These are phyloP conservation scores for Scedosporium aurantiacum DNA, from an alignment of 2,329 filamentous ascomycete genomes.

Conservation along the genomic window DNA sequence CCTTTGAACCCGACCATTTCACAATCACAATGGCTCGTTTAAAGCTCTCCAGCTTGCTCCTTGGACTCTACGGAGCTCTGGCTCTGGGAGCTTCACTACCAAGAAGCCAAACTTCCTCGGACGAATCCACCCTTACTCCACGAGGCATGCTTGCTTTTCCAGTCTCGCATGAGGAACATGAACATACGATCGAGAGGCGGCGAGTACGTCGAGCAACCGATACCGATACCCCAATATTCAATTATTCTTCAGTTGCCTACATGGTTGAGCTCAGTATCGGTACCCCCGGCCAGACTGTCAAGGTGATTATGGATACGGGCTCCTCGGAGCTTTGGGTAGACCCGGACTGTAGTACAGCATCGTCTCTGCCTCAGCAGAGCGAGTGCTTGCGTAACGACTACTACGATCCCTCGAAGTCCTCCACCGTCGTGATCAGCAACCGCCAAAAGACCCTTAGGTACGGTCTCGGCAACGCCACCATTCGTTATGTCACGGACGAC, in stretches of 20 bases:
- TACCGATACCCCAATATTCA: conserved; percentile 10
- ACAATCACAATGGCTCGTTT: neutral
- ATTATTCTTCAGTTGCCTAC: conserved; percentile 21
- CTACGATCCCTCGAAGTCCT: conserved; percentile 14
- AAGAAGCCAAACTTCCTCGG: neutral
- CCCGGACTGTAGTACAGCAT: conserved; percentile 20
- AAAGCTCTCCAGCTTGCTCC: neutral
- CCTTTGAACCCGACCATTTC: neutral
- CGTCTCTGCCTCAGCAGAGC: conserved; percentile 8
- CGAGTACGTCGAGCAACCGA: neutral
- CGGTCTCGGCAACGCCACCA: conserved; percentile 17
- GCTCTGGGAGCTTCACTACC: neutral
- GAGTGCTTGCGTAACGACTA: conserved; percentile 9
- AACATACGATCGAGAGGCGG: neutral
- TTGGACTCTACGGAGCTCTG: neutral
- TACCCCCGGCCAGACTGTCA: conserved; percentile 25
- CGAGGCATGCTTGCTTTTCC: neutral
- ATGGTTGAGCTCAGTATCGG: conserved; percentile 26
- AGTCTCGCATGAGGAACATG: neutral
- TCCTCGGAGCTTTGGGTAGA: conserved; percentile 32
- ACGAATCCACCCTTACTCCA: neutral
- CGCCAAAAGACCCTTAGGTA: conserved; percentile 15
- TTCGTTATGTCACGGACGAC: conserved; percentile 19
- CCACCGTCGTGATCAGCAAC: conserved; percentile 11
- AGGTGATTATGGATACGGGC: conserved; percentile 29